Evolutionary conservation across 352 stramenopile genomes (phyloP).

Genomic region (Peronosclerospora sorghi): DNA sequence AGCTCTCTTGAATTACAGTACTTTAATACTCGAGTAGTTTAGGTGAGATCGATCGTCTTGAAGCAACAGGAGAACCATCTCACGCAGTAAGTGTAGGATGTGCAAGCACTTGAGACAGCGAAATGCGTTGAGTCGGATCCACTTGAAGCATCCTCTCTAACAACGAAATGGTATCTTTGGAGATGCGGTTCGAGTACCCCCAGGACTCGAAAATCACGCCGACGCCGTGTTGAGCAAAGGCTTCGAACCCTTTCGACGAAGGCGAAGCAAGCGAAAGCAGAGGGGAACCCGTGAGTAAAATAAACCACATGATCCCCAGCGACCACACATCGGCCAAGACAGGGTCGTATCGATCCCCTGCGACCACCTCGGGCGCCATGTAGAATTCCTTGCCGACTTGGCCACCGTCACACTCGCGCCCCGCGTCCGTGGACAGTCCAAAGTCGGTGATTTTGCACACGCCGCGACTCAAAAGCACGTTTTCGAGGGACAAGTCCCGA

Average conservation of each 20-base stretch:
- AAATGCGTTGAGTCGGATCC: slow-evolving; percentile 11
- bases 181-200: slow-evolving; percentile 11
- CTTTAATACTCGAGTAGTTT: no score
- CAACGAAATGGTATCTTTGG: slow-evolving; percentile 6
- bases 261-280: slow-evolving; percentile 25
- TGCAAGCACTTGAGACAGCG: slow-evolving; percentile 7
- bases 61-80: no score
- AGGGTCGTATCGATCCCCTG: slow-evolving; percentile 29
- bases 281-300: slow-evolving; percentile 49
- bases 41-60: background rate
- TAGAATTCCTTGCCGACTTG: slow-evolving; percentile 51
- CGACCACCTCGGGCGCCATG: slow-evolving; percentile 52
- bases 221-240: slow-evolving; percentile 13
- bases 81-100: background rate
- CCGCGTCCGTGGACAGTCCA: slow-evolving; percentile 24
- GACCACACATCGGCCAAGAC: slow-evolving; percentile 51
- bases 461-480: slow-evolving; percentile 24
- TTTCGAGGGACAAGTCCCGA: slow-evolving; percentile 47
- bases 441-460: slow-evolving; percentile 53
- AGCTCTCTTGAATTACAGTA: no score
- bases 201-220: slow-evolving; percentile 23
- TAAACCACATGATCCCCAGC: slow-evolving; percentile 53
- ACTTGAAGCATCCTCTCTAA: slow-evolving; percentile 26
- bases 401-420: slow-evolving; percentile 12
- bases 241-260: slow-evolving; percentile 19